Conservation (phyloP, 1,139 yeast genomes). For the Yamadazyma spencermartinsiae region DNA sequence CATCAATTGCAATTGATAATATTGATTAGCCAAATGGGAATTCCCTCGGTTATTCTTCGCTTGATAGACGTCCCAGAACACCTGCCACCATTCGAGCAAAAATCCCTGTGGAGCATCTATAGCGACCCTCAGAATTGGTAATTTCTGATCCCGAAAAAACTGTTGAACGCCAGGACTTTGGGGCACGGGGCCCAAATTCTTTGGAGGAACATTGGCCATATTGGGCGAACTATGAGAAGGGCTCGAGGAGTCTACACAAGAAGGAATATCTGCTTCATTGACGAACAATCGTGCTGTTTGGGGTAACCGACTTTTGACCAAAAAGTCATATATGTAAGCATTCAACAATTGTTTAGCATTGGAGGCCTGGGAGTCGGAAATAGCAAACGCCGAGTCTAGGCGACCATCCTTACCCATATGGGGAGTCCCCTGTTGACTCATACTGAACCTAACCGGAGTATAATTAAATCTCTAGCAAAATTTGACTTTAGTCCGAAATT, state of each 20-base stretch:
- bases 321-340: conserved; percentile 84
- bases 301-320: conserved; percentile 69
- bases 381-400: conserved; percentile 17
- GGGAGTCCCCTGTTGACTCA: conserved; percentile 42
- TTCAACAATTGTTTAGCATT: conserved; percentile 70
- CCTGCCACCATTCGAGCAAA: conserved; percentile 93
- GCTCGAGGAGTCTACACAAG: conserved; percentile 15
- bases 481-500: too few species aligned
- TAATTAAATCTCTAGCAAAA: too few species aligned
- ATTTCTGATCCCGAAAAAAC: conserved; percentile 27
- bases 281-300: conserved; percentile 73
- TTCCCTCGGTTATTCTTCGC: conserved; percentile 63
- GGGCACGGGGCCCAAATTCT: not conserved
- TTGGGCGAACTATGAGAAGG: conserved; percentile 22
- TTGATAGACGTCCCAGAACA: conserved; percentile 91
- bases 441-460: too few species aligned
- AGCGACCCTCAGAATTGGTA: conserved; percentile 52
- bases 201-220: conserved; percentile 1
- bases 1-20: conserved; percentile 66
- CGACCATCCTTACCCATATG: conserved; percentile 16
- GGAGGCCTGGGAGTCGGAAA: conserved; percentile 53
- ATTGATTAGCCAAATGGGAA: conserved; percentile 64
- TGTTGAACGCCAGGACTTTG: conserved; percentile 23
- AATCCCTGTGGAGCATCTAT: conserved; percentile 88
- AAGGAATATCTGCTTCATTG: conserved; percentile 66